Conservation (phyloP, 345 rosid species). For the Garcia nutans region DNA sequence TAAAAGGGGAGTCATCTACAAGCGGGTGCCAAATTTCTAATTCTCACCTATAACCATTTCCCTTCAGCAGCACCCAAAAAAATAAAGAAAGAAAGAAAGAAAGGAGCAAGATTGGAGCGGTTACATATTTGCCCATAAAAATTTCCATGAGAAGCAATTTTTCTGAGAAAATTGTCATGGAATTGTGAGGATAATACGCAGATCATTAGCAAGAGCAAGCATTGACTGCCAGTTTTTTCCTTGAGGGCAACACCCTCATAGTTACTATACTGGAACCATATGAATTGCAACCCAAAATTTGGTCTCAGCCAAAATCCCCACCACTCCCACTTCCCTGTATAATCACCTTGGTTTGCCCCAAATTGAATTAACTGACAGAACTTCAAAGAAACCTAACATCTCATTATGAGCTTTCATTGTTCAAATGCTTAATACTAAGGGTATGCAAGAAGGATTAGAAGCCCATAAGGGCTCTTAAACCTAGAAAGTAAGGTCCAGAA, state of each 20-base stretch:
- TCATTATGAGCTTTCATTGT: neutral
- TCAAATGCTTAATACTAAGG: neutral
- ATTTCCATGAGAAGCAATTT: neutral
- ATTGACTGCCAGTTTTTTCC: neutral
- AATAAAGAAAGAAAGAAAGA: too few species aligned
- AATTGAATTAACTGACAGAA: neutral
- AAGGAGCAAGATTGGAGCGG: too few species aligned
- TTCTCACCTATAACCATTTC: too few species aligned
- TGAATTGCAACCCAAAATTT: neutral
- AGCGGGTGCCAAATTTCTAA: too few species aligned
- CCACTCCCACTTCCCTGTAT: neutral
- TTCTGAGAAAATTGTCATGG: neutral
- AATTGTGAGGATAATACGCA: neutral
- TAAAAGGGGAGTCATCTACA: too few species aligned
- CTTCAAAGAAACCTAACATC: neutral
- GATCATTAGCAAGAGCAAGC: neutral
- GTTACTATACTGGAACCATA: neutral
- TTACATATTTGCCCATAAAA: neutral
- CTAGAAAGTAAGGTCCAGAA: neutral
- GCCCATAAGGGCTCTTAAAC: neutral
- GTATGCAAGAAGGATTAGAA: neutral
- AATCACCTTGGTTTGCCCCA: neutral
- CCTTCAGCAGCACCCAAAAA: too few species aligned
- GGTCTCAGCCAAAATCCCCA: neutral
- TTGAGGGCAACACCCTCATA: neutral